Conservation (phyloP, 352 stramenopile genomes). For the Thraustochytrium striatum region DNA sequence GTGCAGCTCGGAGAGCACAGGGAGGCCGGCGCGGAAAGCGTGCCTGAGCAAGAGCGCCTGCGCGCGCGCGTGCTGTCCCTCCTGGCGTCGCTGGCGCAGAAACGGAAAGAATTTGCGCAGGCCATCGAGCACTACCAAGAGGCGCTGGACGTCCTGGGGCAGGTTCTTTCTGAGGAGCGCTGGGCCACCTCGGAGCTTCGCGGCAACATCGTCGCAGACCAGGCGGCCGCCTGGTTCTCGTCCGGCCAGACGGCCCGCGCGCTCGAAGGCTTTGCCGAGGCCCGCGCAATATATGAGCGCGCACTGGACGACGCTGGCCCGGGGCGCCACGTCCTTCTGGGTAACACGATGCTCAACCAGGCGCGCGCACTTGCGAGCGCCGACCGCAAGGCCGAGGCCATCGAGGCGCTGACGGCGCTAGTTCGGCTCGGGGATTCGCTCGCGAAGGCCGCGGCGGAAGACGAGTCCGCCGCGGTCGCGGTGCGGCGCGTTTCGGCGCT, state of each 20-base stretch:
- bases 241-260: neutral
- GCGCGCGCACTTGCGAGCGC: neutral
- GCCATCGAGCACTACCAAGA: constrained; percentile 39
- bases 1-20: neutral
- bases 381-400: neutral
- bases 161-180: neutral
- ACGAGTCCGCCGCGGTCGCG: too few species aligned
- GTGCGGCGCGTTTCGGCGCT: too few species aligned
- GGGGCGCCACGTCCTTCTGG: neutral
- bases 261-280: neutral
- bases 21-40: neutral
- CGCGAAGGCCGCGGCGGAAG: neutral
- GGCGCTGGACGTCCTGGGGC: constrained; percentile 13
- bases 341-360: neutral
- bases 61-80: neutral
- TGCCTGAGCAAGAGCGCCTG: neutral
- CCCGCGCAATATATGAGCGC: neutral
- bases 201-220: constrained; percentile 13
- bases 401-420: neutral
- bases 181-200: neutral
- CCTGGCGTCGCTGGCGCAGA: neutral
- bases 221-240: constrained; percentile 5
- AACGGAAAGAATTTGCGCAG: neutral
- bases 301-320: neutral
- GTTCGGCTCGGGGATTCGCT: neutral